phyloP scores from a whole-genome alignment of 2,329 filamentous ascomycete species.

The Aspergillus quadricinctus region DNA sequence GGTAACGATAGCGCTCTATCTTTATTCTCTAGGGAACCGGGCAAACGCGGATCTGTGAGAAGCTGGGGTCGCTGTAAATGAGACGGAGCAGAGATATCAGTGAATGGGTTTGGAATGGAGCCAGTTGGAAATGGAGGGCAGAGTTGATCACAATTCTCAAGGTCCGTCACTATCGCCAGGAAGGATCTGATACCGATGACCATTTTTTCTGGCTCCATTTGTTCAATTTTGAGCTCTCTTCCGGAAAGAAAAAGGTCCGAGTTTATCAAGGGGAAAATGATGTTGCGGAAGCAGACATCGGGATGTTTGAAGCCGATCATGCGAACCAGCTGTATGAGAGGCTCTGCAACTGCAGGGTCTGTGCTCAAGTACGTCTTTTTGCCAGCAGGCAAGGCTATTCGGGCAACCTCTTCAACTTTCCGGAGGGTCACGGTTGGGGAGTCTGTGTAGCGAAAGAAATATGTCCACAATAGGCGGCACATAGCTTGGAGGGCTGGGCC shows the following conservation, averaged over 20 bases:
- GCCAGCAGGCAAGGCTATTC: constrained; percentile 73
- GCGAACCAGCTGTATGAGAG: constrained; percentile 86
- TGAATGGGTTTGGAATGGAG: constrained; percentile 37
- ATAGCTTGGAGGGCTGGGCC: constrained; percentile 82
- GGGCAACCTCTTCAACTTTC: constrained; percentile 86
- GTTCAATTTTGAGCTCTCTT: constrained; percentile 81
- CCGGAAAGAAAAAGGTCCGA: constrained; percentile 76
- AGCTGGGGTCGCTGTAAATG: constrained; percentile 35
- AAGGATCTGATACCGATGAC: constrained; percentile 97
- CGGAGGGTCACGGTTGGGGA: constrained; percentile 61
- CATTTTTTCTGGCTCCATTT: constrained; percentile 91
- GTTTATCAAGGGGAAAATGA: constrained; percentile 94
- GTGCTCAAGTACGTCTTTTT: constrained; percentile 78
- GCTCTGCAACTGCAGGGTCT: constrained; percentile 79
- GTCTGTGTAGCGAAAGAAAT: constrained; percentile 80
- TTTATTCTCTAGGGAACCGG: constrained; percentile 26
- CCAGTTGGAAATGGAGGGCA: constrained; percentile 78
- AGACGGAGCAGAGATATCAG: constrained; percentile 33
- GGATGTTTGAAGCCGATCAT: constrained; percentile 92
- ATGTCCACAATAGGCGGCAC: constrained; percentile 88
- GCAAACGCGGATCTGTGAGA: constrained; percentile 32
- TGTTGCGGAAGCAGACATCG: constrained; percentile 84
- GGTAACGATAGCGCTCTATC: constrained; percentile 39
- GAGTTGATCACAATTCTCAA: constrained; percentile 76
- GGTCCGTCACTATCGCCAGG: constrained; percentile 83